Evolutionary conservation across 805 yeast genomes (phyloP), one percentile per base, ranked within the genome.

Genomic region (Teunomyces barrocoloradensis): DNA sequence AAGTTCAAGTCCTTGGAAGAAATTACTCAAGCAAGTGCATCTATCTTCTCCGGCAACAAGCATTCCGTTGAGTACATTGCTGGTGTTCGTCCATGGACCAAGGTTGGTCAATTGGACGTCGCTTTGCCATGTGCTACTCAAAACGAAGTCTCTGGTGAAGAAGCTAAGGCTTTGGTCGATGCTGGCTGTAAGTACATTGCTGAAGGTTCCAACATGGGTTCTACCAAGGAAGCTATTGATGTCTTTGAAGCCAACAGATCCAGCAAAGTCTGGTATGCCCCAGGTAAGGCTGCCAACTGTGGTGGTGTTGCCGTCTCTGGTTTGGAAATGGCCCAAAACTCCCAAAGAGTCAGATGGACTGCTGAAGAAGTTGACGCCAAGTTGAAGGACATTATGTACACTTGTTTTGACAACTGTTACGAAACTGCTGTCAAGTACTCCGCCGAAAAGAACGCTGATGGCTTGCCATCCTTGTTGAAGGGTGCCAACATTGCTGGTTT

Each of bases 271-370:
- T 92, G 99, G 99, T 92, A 91, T 77, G 98, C 96, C 64, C 97
- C 97, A 69, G 98, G 97, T 76, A 92, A 92, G 83, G 97, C 97
- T 60, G 92, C 97, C 65, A 92, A 92, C 84, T 87, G 95, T 78
- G 99, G 98, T 78, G 99, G 99, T 84, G 99, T 92, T 61, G 96
- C 97, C 50, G 97, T 91, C 49, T 89, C 97, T 50, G 98, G 97
- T 67, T 81, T 92, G 58, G 99, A 92, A 81, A 94, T 92, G 99
- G 97, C 98, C 56, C 99, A 92, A 80, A 94, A 92, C 88, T 89
- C 97, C 50, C 95, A 87, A 70, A 87, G 97, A 80, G 82, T 84
- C 57, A 73, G 75, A 58, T 94, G 98, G 97, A 81, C 96, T 54
- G 61, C 84, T 51, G 97, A 90, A 79, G 89, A 89, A 77, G 98